A percentile compares a stretch with the other conserved stretches of the same genome.
Conservation (phyloP, 352 stramenopile species). For the Pilasporangium apinafurcum region DNA sequence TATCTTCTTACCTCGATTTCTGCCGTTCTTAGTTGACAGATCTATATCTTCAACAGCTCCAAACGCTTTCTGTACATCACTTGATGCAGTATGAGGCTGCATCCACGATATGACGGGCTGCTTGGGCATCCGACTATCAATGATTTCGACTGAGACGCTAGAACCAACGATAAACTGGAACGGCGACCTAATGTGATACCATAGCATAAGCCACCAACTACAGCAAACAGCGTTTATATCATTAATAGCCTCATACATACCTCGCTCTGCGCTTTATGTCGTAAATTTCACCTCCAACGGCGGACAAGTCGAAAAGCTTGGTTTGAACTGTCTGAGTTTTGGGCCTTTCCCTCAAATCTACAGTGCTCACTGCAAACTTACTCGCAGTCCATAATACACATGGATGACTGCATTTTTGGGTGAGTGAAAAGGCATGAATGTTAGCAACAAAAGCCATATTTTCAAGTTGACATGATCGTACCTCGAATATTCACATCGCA, state of each 20-base stretch:
- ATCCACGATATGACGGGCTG: constrained; percentile 59
- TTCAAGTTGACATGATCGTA: constrained; percentile 10
- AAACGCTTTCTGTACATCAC: constrained; percentile 15
- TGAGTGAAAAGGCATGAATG: neutral
- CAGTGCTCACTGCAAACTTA: constrained; percentile 20
- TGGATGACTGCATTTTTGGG: constrained; percentile 34
- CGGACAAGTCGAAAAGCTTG: constrained; percentile 47
- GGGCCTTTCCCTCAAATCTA: constrained; percentile 43
- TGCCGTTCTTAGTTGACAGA: constrained; percentile 16
- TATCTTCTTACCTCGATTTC: constrained; percentile 20
- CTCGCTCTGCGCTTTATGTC: constrained; percentile 51
- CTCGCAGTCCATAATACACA: constrained; percentile 63
- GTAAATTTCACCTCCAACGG: constrained; percentile 47
- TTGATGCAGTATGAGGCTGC: constrained; percentile 14
- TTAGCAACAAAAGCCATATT: neutral
- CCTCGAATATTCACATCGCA: constrained; percentile 72
- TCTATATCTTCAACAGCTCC: constrained; percentile 38
- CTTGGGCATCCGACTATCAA: constrained; percentile 60
- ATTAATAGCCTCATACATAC: constrained; percentile 9
- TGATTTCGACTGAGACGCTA: constrained; percentile 51
- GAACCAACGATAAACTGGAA: constrained; percentile 74
- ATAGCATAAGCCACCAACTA: neutral
- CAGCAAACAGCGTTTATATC: neutral
- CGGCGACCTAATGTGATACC: constrained; percentile 22
- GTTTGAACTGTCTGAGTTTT: constrained; percentile 7